phyloP scores from a whole-genome alignment of 2,329 filamentous ascomycete genomes.

The Apiospora malaysiana region DNA sequence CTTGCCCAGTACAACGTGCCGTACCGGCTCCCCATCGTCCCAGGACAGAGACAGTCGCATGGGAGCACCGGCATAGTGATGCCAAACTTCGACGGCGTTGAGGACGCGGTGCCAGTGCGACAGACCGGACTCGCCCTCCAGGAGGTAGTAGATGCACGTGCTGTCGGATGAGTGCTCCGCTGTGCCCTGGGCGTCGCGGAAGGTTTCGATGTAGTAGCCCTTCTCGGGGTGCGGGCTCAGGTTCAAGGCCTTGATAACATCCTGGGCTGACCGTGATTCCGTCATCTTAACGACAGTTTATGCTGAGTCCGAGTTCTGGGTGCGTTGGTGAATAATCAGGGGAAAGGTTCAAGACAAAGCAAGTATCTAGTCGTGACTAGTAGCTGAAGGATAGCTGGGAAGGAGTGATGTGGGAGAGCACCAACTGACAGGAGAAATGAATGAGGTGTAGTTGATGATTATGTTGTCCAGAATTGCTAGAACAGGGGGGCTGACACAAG shows the following conservation, averaged over 20 bases:
- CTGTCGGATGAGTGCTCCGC: slow-evolving; percentile 47
- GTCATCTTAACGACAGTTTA: not conserved
- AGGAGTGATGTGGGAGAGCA: not conserved
- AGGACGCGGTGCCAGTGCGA: slow-evolving; percentile 57
- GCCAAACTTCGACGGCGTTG: slow-evolving; percentile 58
- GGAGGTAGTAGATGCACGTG: slow-evolving; percentile 58
- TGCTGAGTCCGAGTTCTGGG: too few species aligned
- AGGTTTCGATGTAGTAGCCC: slow-evolving; percentile 56
- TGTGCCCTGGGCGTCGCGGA: slow-evolving; percentile 44
- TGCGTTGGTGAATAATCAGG: not conserved
- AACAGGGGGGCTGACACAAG: not conserved
- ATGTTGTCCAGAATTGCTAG: not conserved
- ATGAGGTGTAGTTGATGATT: not conserved
- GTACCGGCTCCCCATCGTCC: slow-evolving; percentile 48
- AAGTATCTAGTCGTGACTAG: not conserved
- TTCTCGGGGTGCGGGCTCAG: slow-evolving; percentile 54
- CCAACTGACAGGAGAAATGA: not conserved
- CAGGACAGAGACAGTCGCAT: slow-evolving; percentile 50
- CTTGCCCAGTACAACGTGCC: slow-evolving; percentile 45
- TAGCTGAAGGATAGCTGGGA: not conserved
- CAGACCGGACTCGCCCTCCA: slow-evolving; percentile 45
- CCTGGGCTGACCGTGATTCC: slow-evolving; percentile 44
- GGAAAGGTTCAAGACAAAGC: too few species aligned
- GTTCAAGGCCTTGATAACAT: slow-evolving; percentile 50
- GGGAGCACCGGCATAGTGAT: slow-evolving; percentile 60